A percentile compares a stretch with the other conserved stretches of the same genome.
Conservation (phyloP, 1,139 yeast species). For the Scheffersomyces insectosa region DNA sequence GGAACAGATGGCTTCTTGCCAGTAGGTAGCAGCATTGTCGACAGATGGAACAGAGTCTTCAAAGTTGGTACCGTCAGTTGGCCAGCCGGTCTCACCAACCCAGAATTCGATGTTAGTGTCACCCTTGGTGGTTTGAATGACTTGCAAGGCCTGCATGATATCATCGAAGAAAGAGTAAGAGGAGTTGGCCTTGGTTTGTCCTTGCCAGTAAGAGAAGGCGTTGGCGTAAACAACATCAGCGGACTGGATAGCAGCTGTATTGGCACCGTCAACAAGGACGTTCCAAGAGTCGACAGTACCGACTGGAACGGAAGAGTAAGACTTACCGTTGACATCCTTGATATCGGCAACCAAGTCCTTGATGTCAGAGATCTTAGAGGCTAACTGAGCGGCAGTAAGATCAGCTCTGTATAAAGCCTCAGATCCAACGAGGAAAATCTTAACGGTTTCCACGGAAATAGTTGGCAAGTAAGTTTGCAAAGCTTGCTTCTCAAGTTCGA, state of each 20-base stretch:
- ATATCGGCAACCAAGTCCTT: conserved; percentile 57
- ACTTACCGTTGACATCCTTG: conserved; percentile 77
- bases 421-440: conserved; percentile 82
- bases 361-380: conserved; percentile 59
- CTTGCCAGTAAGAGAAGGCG: conserved; percentile 99
- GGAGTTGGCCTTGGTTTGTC: conserved; percentile 78
- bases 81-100: conserved; percentile 99
- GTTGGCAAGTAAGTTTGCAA: conserved; percentile 67
- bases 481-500: conserved; percentile 67
- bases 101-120: conserved; percentile 81
- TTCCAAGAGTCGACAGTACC: conserved; percentile 98
- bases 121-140: conserved; percentile 82
- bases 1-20: conserved; percentile 88
- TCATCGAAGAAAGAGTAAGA: conserved; percentile 92
- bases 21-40: conserved; percentile 72
- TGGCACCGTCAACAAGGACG: conserved; percentile 75
- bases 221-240: conserved; percentile 86
- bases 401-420: conserved; percentile 90
- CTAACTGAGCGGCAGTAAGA: conserved; percentile 67
- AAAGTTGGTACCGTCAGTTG: conserved; percentile 79
- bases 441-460: conserved; percentile 65
- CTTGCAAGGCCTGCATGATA: conserved; percentile 92
- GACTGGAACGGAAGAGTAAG: conserved; percentile 70
- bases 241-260: conserved; percentile 69
- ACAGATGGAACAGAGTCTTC: conserved; percentile 66